Conservation (phyloP, 164 flowering plant genomes). For the Paratinospora sagittata region DNA sequence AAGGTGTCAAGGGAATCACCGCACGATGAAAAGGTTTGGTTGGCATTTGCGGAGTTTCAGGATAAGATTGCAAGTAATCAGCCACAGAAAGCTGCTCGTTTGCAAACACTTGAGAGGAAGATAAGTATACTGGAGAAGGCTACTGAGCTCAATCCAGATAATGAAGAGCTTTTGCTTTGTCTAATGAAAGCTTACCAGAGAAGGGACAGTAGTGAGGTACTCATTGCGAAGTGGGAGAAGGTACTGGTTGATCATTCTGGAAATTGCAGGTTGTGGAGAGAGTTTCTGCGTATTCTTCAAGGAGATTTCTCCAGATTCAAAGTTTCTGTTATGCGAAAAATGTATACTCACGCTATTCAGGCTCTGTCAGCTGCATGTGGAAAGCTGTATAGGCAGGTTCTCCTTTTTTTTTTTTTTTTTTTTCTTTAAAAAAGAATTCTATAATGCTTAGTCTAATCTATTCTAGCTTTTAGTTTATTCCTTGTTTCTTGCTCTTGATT, state of each 20-base stretch:
- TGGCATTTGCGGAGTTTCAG: constrained; percentile 83
- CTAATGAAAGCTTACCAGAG: constrained; percentile 73
- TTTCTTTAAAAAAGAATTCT: background rate
- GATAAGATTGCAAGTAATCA: constrained; percentile 76
- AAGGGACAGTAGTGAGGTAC: constrained; percentile 59
- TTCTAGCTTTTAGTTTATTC: too few relatives aligned
- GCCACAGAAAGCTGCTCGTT: constrained; percentile 79
- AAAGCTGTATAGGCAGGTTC: constrained; percentile 96
- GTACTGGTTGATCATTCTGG: constrained; percentile 69
- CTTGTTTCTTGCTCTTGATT: too few relatives aligned
- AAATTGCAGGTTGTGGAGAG: constrained; percentile 78
- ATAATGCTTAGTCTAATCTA: too few relatives aligned
- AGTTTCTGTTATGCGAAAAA: constrained; percentile 71
- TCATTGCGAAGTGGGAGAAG: constrained; percentile 80
- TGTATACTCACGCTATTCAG: constrained; percentile 81
- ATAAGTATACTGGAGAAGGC: constrained; percentile 93
- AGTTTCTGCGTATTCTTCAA: constrained; percentile 66
- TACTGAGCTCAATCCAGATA: constrained; percentile 72
- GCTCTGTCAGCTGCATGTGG: constrained; percentile 71
- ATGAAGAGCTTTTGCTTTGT: constrained; percentile 63
- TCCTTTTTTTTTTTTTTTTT: constrained; percentile 9
- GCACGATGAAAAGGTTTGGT: constrained; percentile 72
- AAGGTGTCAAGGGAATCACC: constrained; percentile 73
- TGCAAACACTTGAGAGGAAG: constrained; percentile 91
- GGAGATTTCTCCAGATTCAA: constrained; percentile 92